Base-by-base conservation (phyloP, 2,329 filamentous ascomycete genomes). In the Aciculosporium take region DNA sequence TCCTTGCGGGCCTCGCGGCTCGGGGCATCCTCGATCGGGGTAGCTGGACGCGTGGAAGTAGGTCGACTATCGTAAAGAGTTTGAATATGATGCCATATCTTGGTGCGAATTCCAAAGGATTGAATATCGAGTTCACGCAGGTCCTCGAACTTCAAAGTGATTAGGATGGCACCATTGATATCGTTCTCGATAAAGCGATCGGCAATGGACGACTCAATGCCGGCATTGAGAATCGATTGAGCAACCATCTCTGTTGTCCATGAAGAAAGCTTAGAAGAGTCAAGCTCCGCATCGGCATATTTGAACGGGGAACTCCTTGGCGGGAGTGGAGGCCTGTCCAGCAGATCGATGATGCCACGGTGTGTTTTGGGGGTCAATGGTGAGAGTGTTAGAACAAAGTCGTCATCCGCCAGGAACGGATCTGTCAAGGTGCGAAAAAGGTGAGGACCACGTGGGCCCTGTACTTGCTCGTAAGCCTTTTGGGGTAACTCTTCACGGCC, bases 121-220 rank as follows among this genome's bases (percentile, higher is more conserved):
- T 74, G 69, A 42, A 91, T 89, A 49, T 80, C 79, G 15, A 91
- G 71, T 60, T 91, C 84, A 58, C 81, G 81, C 43, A 91, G 65
- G 52, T 91, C 88, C 48, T 94, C 86, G 51, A 89, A 88, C 56
- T 94, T 87, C 33, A 98, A 67, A n/a, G 89, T 87, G 40, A 94
- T 78, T 17, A 96, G 67, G 42, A 96, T 84, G 4, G 78, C 72
- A 12, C 89, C 89, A 21, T 81, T 86, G 58, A 98, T 95, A 56
- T 98, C 89, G 59, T 98, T 93, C 53, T 82, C 75, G 46, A 88
- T 72, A 54, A 98, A 95, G 51, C 82, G 84, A 53, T 93, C 80
- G 9, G 91, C 80, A 39, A 89, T 71, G 6, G 71, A 65, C 39
- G 76, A 65, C 57, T 94, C 88, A 56, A 94, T 79, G 51, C 84